Evolutionary conservation across 2,329 filamentous ascomycete genomes (phyloP).

Genomic region (Fusarium keratoplasticum): DNA sequence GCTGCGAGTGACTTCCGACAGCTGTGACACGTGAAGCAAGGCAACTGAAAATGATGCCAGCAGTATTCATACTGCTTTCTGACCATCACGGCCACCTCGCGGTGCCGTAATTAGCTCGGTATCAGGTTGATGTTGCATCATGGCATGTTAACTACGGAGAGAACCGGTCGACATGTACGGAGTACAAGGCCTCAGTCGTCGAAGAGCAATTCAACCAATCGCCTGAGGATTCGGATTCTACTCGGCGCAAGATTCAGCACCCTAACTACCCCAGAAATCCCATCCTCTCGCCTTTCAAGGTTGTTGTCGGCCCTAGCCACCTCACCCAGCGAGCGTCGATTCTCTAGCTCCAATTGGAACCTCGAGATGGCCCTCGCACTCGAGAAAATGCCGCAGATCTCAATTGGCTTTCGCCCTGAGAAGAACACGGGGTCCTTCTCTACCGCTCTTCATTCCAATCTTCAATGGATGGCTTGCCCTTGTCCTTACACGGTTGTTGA

Average conservation of each 20-base stretch:
- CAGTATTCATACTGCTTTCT: too few species aligned
- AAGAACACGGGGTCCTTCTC: neutral
- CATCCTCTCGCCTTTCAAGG: neutral
- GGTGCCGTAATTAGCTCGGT: neutral
- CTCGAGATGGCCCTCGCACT: neutral
- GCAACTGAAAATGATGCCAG: neutral
- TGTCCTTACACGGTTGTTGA: constrained; percentile 33
- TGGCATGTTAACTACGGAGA: neutral
- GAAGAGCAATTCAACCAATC: neutral
- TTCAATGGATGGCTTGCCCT: neutral
- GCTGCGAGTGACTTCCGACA: neutral
- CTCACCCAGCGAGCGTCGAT: neutral
- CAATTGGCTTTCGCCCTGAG: neutral
- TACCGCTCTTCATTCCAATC: constrained; percentile 9
- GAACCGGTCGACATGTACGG: neutral
- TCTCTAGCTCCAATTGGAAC: constrained; percentile 1
- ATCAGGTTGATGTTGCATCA: neutral
- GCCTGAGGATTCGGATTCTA: neutral
- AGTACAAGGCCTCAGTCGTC: neutral
- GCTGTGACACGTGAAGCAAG: neutral
- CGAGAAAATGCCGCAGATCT: constrained; percentile 25
- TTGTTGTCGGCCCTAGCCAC: neutral
- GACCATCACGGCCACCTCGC: neutral
- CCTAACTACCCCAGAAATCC: neutral
- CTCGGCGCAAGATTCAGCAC: neutral